Percentiles rank a stretch among this genome's conserved stretches.
These are phyloP conservation scores for Populus pruinosa DNA, from an alignment of 345 rosid species.

Conservation along the genomic window DNA sequence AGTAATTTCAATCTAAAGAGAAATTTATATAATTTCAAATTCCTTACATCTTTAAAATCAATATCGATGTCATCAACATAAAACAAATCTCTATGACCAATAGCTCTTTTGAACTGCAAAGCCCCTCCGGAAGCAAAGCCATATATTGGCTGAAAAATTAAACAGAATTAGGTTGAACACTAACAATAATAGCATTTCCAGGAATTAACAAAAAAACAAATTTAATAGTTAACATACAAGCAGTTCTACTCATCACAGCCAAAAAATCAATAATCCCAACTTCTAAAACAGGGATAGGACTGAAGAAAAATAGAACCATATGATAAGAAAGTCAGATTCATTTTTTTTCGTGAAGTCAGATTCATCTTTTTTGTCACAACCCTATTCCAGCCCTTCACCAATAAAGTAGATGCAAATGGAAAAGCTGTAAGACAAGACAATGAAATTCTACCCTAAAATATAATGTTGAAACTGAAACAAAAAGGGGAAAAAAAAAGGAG, in stretches of 20 bases:
- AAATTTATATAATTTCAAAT: conserved; percentile 4
- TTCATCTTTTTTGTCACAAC: too few relatives aligned
- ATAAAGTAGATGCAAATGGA: not conserved
- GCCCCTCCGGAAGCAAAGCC: conserved; percentile 79
- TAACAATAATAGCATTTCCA: too few relatives aligned
- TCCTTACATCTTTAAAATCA: conserved; percentile 91
- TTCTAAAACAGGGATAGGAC: not conserved
- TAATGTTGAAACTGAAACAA: not conserved
- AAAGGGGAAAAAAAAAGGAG: not conserved
- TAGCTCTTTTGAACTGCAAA: conserved; percentile 78
- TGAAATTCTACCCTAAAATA: not conserved
- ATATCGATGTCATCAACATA: conserved; percentile 88
- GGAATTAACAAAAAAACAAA: too few relatives aligned
- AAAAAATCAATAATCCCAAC: not conserved
- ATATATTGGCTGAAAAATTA: conserved; percentile 65
- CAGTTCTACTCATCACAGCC: not conserved
- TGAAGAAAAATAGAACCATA: conserved; percentile 4
- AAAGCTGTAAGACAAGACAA: not conserved
- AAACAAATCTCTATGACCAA: conserved; percentile 84
- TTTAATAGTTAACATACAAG: not conserved
- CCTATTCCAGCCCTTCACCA: not conserved
- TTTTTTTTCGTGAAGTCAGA: too few relatives aligned
- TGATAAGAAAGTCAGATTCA: too few relatives aligned
- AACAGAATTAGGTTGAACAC: conserved; percentile 12
- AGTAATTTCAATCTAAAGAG: conserved; percentile 3